Base-by-base conservation (phyloP, 148 eudicot species). In the Dianthus caryophyllus region DNA sequence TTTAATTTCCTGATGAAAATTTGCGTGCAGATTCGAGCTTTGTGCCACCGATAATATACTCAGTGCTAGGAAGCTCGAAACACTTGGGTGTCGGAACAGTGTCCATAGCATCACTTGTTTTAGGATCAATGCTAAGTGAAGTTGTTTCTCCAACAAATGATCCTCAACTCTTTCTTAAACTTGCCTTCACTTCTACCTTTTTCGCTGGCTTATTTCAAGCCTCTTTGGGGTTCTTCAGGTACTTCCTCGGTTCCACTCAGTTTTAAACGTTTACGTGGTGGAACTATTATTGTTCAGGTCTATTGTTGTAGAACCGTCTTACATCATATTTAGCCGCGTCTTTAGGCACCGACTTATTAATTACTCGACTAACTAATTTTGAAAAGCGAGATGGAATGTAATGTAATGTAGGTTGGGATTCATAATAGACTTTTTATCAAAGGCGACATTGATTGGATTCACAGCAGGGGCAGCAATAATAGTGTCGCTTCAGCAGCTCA, bases 381-480 rank as follows among this genome's bases (percentile, higher is more conserved):
- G 8, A 33, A 8, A 33, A 2, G 5, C 39, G 8, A 13, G 38
- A 24, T 12, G 8, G 29, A 48, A 61, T 61, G 24, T 25, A 18
- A 55, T 46, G 46, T 21, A 48, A 59, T 58, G 15, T 83, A 94
- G 98, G 88, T 73, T 94, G 75, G 98, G 98, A 5, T 94, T 94
- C 57, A 66, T 94, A 7, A 90, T 94, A 44, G 97, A 94, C 82
- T 90, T 90, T 77, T 77, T 94, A 41, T 94, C 98, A 17, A 87
- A 94, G 78, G 98, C 98, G 29, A 94, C 98, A 25, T 84, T 94
- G 58, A 71, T 90, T 47, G 98, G 98, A 16, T 94, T 94, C 85
- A 94, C 79, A 88, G 98, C 90, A 22, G 98, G 98, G 64, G 96
- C 97, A 44, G 97, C 98, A 43, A 77, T 90, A 44, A 81, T 90